Evolutionary conservation across 129 eudicot species (phyloP).

Genomic region (Centella asiatica): DNA sequence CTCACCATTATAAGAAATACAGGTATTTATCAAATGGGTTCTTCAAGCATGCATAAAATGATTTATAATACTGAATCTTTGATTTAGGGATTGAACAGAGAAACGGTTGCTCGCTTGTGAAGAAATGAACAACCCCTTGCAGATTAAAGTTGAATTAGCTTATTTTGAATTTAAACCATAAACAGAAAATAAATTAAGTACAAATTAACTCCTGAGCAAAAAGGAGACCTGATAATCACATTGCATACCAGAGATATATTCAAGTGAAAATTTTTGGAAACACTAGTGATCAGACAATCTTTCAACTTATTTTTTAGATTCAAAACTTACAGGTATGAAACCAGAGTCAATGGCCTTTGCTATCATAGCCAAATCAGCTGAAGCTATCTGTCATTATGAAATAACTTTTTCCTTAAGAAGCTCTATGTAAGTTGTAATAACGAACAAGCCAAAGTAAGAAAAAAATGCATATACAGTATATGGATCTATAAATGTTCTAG

Average conservation of each 20-base stretch:
- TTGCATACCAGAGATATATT: neutral
- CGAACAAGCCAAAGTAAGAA: neutral
- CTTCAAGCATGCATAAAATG: neutral
- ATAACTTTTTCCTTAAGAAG: neutral
- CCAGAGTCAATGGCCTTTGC: conserved; percentile 63
- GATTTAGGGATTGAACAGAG: too few species aligned
- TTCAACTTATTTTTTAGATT: neutral
- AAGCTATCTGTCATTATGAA: conserved; percentile 48
- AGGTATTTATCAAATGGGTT: neutral
- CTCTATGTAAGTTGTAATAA: neutral
- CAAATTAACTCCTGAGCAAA: too few species aligned
- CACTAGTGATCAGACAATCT: neutral
- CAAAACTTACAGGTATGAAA: conserved; percentile 73
- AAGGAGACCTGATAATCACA: neutral
- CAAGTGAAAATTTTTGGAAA: neutral
- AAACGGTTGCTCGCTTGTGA: too few species aligned
- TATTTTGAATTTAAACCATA: too few species aligned
- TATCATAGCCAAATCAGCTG: conserved; percentile 60
- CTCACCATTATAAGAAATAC: neutral
- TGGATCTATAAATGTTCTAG: conserved; percentile 9
- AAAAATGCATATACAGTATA: conserved; percentile 2
- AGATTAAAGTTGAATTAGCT: too few species aligned
- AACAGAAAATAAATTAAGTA: too few species aligned
- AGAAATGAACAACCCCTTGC: too few species aligned
- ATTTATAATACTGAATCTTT: too few species aligned